Base-by-base conservation (phyloP, 2,329 filamentous ascomycete species). In the Cordyceps farinosa region DNA sequence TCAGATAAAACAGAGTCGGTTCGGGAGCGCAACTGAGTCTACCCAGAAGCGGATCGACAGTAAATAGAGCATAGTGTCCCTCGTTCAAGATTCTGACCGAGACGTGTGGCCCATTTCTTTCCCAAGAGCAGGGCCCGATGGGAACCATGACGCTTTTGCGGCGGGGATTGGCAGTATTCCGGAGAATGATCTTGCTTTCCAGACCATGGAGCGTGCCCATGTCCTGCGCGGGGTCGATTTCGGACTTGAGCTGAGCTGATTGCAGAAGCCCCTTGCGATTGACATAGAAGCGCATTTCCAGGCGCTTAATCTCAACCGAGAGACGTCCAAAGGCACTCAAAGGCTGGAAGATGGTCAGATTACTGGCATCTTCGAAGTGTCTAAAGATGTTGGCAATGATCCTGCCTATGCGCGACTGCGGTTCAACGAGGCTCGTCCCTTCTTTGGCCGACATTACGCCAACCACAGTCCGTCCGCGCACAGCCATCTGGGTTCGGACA, bases 171-270 rank as follows among this genome's bases (percentile, higher is more conserved):
- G 67, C 63, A 0, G 69, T 59, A n/a, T 82, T 79, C 0, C 80
- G 77, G 15, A 88, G 71, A 0, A 90, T 80, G 3, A 89, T 72
- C 69, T 83, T 88, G 69, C 82, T 87, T 2, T 73, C 63, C 0
- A 90, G 74, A 0, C 88, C 87, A 63, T 89, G 82, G 67, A 83
- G 79, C 0, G 84, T 85, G 0, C 87, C 87, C 0, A 80, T 73
- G 57, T 88, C 82, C 68, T 91, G 88, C 9, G 83, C 66, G 0
- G 71, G 69, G 58, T 87, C 84, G 1, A 91, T 75, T 48, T 83
- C 78, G 0, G 81, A 75, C 0, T 72, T 70, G 0, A 88, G 75
- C 65, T 88, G 77, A 0, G 58, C 71, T 22, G 78, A 87, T 15
- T 79, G 66, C 0, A 90, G 76, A 0, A 80, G 65, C 0, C 74